Evolutionary conservation across 1,284 basidiomycete species (phyloP).

Genomic region (Phenoliferia sp.): DNA sequence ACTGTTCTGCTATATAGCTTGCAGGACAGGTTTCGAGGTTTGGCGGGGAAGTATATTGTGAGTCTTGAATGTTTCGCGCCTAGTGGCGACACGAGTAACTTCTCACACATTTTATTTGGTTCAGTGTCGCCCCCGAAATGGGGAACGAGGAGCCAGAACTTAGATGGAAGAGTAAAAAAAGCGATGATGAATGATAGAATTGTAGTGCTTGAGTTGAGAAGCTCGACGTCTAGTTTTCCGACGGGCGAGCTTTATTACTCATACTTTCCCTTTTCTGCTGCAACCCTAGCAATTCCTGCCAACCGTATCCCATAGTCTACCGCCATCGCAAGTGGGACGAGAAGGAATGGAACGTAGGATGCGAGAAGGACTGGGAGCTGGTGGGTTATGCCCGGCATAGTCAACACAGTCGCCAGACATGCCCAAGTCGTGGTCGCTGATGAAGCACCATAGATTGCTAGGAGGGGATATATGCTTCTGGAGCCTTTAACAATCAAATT

Average conservation of each 20-base stretch:
- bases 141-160: no score
- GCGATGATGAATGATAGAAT: no score
- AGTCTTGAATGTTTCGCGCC: neutral
- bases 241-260: no score
- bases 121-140: no score
- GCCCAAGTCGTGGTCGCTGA: slow-evolving; percentile 71
- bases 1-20: neutral
- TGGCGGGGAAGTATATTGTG: neutral
- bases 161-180: no score
- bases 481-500: neutral
- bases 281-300: slow-evolving; percentile 31
- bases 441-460: slow-evolving; percentile 69
- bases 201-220: no score
- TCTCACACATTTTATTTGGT: no score
- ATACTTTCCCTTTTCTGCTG: neutral
- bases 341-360: slow-evolving; percentile 69
- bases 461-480: slow-evolving; percentile 36
- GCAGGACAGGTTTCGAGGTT: neutral
- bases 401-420: slow-evolving; percentile 58
- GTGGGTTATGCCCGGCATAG: slow-evolving; percentile 41
- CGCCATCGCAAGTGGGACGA: slow-evolving; percentile 65
- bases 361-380: slow-evolving; percentile 53
- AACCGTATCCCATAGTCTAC: slow-evolving; percentile 62
- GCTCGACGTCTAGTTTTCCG: no score
- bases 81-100: no score